These are phyloP conservation scores for Cladorrhinum sp. DNA, from an alignment of 2,329 filamentous ascomycete genomes.

Conservation along the genomic window DNA sequence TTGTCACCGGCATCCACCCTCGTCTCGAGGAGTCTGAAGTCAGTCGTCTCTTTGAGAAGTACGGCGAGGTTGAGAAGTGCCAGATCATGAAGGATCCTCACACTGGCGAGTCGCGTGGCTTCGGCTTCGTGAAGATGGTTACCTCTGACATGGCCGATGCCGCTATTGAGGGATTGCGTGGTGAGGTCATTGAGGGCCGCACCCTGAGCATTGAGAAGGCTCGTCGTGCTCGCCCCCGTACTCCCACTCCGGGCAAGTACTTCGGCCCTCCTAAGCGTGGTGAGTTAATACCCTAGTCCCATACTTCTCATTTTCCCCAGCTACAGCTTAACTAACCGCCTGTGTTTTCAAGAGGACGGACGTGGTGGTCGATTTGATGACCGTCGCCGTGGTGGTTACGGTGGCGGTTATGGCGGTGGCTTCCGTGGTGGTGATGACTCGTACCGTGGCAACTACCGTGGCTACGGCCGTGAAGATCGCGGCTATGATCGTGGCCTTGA, in stretches of 20 bases:
- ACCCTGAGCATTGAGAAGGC: constrained; percentile 99
- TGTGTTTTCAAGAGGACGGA: constrained; percentile 44
- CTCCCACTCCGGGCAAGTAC: constrained; percentile 97
- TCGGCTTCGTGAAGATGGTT: constrained; percentile 99
- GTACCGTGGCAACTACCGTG: constrained; percentile 32
- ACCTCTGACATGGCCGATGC: constrained; percentile 93
- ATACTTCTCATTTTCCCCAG: constrained; percentile 21
- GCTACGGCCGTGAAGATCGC: constrained; percentile 37
- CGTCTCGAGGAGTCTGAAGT: constrained; percentile 87
- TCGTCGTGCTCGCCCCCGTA: constrained; percentile 88
- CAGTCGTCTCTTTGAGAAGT: constrained; percentile 94
- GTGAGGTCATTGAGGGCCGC: constrained; percentile 90
- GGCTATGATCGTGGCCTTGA: constrained; percentile 39
- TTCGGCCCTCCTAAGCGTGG: constrained; percentile 97
- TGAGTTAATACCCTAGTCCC: constrained; percentile 51
- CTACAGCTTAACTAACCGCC: constrained; percentile 34
- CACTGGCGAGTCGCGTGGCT: constrained; percentile 96
- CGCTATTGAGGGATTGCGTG: constrained; percentile 92
- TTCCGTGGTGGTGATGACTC: constrained; percentile 44
- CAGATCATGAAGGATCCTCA: constrained; percentile 99
- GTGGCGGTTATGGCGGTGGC: constrained; percentile 40
- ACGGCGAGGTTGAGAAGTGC: constrained; percentile 97
- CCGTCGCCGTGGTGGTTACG: constrained; percentile 60
- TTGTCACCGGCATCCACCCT: constrained; percentile 97
- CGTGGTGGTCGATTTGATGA: constrained; percentile 61